Conservation (phyloP, 805 yeast species). For the Priceomyces carsonii region DNA sequence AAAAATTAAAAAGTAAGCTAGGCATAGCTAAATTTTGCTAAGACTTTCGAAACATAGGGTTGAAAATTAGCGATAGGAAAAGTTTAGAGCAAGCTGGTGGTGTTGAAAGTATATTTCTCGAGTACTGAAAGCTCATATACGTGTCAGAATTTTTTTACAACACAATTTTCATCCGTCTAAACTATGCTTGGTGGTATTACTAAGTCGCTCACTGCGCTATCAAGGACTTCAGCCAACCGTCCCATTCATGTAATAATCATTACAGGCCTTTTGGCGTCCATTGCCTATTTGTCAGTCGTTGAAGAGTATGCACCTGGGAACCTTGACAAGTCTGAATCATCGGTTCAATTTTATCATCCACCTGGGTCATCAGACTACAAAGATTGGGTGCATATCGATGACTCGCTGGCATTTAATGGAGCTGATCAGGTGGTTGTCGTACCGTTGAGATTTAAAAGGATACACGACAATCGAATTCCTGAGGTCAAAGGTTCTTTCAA, state of each 20-base stretch:
- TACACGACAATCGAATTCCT: conserved; percentile 43
- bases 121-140: too few species aligned
- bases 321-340: conserved; percentile 24
- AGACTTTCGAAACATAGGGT: too few species aligned
- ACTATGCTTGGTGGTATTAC: conserved; percentile 32
- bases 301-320: conserved; percentile 60
- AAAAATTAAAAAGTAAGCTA: too few species aligned
- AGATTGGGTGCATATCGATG: conserved; percentile 53
- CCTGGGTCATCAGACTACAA: conserved; percentile 32
- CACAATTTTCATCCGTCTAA: conserved; percentile 5
- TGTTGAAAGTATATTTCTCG: too few species aligned
- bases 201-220: conserved; percentile 40
- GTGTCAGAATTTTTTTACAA: too few species aligned
- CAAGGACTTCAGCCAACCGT: conserved; percentile 65
- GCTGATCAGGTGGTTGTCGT: conserved; percentile 51
- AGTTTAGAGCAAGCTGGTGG: too few species aligned
- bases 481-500: conserved; percentile 37
- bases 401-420: conserved; percentile 36
- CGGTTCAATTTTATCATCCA: conserved; percentile 34
- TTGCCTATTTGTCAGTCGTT: conserved; percentile 74
- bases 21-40: too few species aligned
- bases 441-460: conserved; percentile 58
- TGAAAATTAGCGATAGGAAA: too few species aligned
- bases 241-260: conserved; percentile 85
- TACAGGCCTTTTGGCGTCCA: conserved; percentile 72